Conservation (phyloP, 768 basidiomycete genomes). For the Russula sp. region DNA sequence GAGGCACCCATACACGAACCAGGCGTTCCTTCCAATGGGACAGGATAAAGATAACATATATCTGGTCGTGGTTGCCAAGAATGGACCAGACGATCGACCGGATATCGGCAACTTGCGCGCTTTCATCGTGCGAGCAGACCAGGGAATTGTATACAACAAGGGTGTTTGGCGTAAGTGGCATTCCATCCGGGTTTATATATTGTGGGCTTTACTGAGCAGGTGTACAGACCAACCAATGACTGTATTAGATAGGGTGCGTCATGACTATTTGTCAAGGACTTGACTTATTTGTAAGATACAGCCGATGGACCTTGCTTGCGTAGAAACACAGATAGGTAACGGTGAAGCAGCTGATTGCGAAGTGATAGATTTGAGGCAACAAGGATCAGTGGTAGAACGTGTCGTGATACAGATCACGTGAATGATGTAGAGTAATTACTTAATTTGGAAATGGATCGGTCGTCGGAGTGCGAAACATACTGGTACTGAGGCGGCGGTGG, state of each 20-base stretch:
- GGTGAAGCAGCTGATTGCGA: slow-evolving; percentile 80
- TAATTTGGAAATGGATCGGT: neutral
- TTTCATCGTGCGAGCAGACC: slow-evolving; percentile 72
- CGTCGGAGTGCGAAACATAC: slow-evolving; percentile 20
- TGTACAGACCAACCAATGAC: slow-evolving; percentile 86
- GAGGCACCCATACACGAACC: slow-evolving; percentile 83
- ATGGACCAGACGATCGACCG: slow-evolving; percentile 69
- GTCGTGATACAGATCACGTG: slow-evolving; percentile 24
- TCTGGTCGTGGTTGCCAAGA: slow-evolving; percentile 82
- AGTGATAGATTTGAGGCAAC: slow-evolving; percentile 50
- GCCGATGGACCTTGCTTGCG: slow-evolving; percentile 77
- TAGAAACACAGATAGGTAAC: slow-evolving; percentile 90
- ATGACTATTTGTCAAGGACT: neutral
- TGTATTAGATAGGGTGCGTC: slow-evolving; percentile 59
- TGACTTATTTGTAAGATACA: slow-evolving; percentile 29
- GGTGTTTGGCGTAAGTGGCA: slow-evolving; percentile 83
- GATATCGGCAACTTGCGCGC: slow-evolving; percentile 70
- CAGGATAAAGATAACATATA: slow-evolving; percentile 52
- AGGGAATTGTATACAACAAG: slow-evolving; percentile 81
- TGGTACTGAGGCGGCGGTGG: neutral
- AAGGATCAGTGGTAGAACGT: slow-evolving; percentile 32
- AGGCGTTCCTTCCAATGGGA: slow-evolving; percentile 94
- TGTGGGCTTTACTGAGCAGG: neutral
- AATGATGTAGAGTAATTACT: neutral
- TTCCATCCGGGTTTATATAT: neutral